phyloP scores from a whole-genome alignment of 306 rosid species.

The Dryas octopetala region DNA sequence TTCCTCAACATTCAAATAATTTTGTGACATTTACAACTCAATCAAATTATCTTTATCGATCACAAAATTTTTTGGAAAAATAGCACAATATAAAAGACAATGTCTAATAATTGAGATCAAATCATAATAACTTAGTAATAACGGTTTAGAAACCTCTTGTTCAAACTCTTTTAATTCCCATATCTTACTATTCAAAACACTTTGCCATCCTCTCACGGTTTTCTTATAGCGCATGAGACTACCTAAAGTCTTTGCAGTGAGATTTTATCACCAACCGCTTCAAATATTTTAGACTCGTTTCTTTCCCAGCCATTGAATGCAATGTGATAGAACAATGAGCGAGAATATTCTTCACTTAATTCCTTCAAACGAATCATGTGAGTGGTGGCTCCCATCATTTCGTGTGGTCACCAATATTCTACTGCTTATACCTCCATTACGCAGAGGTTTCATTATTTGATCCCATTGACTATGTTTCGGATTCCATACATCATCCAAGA shows the following conservation, averaged over 20 bases:
- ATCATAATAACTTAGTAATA: not conserved
- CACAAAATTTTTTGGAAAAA: not conserved
- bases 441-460: not conserved
- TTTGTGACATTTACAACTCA: not conserved
- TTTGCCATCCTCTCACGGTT: not conserved
- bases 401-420: slow-evolving; percentile 16
- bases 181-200: not conserved
- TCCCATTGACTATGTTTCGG: not conserved
- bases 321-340: not conserved
- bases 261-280: not conserved
- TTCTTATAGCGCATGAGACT: not conserved
- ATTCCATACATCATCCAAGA: slow-evolving; percentile 27
- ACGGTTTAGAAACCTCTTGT: not conserved
- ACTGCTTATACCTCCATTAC: not conserved
- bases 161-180: not conserved
- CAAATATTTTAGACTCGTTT: not conserved
- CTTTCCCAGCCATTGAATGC: not conserved
- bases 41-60: not conserved
- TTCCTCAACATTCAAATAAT: not conserved
- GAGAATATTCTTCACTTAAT: not conserved
- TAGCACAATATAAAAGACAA: not conserved
- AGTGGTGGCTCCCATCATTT: slow-evolving; percentile 3
- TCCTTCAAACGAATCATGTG: not conserved
- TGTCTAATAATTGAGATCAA: not conserved
- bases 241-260: slow-evolving; percentile 2